Base-by-base conservation (phyloP, 192 early-diverging fungal genomes). In the Backusella morwellensis region DNA sequence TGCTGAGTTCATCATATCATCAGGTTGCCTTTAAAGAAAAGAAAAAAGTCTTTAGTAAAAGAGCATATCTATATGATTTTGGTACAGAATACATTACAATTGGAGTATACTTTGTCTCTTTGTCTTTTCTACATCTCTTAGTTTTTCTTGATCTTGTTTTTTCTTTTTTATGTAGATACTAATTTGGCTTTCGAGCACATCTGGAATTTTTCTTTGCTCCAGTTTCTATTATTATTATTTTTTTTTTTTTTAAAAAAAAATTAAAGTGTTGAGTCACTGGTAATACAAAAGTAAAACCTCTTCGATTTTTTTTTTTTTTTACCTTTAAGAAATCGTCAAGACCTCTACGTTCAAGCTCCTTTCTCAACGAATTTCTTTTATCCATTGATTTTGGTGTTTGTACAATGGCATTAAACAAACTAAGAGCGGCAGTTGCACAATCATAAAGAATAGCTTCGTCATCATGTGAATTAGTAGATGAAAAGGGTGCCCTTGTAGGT, bases 311-410 rank as follows among this genome's bases (percentile, higher is more conserved):
- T 83, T 80, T 80, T 73, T 67, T 72, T 50, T 85, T 59, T 50
- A 80, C 80, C 66, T 84, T 79, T 34, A 89, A 84, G 9, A 80
- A 79, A 35, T 85, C 85, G 36, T 83, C 83, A 14, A 89, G 66
- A 19, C 88, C 88, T 52, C 88, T 82, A 50, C 86, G 75, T 23
- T 83, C 68, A 44, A 89, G 76, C 44, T 89, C 88, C n/a, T 83
- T 79, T 54, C 86, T 72, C 12, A 89, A 50, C 17, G 80, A 78
- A 9, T 81, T 79, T 23, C 86, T 75, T 17, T 78, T 81, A 23
- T 85, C 82, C 68, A 87, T 67, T 8, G 77, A 19, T 15, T 84
- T 76, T 1, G 86, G 84, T 4, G 81, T 81, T 29, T 86, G 83
- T 32, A 86, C 85, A 4, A 89, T 77, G 0, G 83, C 83, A 68